Evolutionary conservation across 345 rosid genomes (phyloP), one percentile per base, ranked within the genome.

Genomic region (Syzygium aromaticum): DNA sequence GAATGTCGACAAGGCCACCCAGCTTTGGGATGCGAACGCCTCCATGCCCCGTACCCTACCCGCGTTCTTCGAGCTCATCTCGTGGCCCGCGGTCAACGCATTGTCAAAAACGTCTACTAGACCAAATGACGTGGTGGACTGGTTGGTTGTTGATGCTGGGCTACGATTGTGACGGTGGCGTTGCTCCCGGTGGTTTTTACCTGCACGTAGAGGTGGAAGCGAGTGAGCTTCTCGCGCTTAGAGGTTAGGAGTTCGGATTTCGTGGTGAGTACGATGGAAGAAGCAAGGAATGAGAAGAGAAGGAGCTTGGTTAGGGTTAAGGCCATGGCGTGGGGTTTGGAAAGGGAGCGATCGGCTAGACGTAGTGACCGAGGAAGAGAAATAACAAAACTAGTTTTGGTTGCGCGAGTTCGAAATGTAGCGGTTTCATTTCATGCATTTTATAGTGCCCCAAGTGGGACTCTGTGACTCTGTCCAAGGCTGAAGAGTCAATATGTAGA

Each of bases 201-300:
- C 88, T 33, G 88, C 86, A 86, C 87, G 84, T 86, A 86, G 80
- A 88, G 38, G 63, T 30, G 89, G 85, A 90, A 88, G 88, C 85
- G 91, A 73, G 84, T 80, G 25, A 86, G 85, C 78, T 90, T 88
- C 88, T 88, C 86, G 43, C 84, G 43, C 51, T 54, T 87, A 40
- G 88, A 86, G 77, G 59, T 84, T 51, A 85, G 52, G 52, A 12
- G 64, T 49, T 85, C 73, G 21, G 86, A 23, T 5, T 5, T 73
- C 25, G 7, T 23, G 22, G 12, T 19, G 49, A 38, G 49, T 40
- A 21, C 51, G 82, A 52, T 27, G 84, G 5, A 78, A 7, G 87
- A 27, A 46, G 30, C 14, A 54, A 33, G 46, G 80, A 73, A 21
- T 21, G 85, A 86, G 16, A 56, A 84, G 63, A 64, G 0, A 16